Evolutionary conservation across 2,329 filamentous ascomycete genomes (phyloP).

Genomic region (Myotisia sp.): DNA sequence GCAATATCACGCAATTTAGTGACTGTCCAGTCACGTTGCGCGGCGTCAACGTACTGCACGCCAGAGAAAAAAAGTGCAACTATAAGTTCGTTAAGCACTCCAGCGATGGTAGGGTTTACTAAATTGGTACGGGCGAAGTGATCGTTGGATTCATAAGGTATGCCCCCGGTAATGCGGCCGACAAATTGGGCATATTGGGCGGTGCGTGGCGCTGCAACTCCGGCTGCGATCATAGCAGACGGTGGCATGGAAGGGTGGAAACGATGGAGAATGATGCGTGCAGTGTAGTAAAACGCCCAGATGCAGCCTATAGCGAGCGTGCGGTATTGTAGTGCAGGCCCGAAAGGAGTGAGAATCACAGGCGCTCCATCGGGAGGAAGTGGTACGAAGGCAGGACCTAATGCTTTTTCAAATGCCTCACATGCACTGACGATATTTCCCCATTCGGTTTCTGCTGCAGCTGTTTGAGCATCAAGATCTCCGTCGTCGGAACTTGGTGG

Average conservation of each 20-base stretch:
- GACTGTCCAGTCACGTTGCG: conserved; percentile 66
- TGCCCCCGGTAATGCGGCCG: conserved; percentile 65
- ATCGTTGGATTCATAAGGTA: conserved; percentile 35
- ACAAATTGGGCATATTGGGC: conserved; percentile 56
- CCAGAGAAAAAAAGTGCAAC: conserved; percentile 79
- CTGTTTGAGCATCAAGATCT: conserved; percentile 50
- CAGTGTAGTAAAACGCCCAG: conserved; percentile 79
- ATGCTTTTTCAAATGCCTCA: conserved; percentile 37
- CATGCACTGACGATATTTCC: conserved; percentile 35
- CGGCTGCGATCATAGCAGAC: conserved; percentile 73
- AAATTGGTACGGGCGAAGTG: conserved; percentile 37
- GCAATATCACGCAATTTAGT: conserved; percentile 60
- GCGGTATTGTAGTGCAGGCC: conserved; percentile 63
- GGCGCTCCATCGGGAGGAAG: conserved; percentile 53
- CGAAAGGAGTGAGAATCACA: conserved; percentile 59
- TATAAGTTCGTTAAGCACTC: conserved; percentile 66
- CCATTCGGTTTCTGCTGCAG: conserved; percentile 67
- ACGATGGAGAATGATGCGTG: conserved; percentile 66
- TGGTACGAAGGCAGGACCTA: conserved; percentile 64
- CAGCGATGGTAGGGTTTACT: conserved; percentile 63
- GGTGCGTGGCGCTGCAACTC: conserved; percentile 60
- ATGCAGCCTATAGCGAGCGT: conserved; percentile 77
- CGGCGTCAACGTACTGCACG: conserved; percentile 58
- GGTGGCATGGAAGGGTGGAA: conserved; percentile 83
- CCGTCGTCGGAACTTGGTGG: conserved; percentile 30